A percentile compares a stretch with the other conserved stretches of the same genome.
These are phyloP conservation scores for Annulohypoxylon maeteangense DNA, from an alignment of 495 filamentous ascomycete species.

Conservation along the genomic window DNA sequence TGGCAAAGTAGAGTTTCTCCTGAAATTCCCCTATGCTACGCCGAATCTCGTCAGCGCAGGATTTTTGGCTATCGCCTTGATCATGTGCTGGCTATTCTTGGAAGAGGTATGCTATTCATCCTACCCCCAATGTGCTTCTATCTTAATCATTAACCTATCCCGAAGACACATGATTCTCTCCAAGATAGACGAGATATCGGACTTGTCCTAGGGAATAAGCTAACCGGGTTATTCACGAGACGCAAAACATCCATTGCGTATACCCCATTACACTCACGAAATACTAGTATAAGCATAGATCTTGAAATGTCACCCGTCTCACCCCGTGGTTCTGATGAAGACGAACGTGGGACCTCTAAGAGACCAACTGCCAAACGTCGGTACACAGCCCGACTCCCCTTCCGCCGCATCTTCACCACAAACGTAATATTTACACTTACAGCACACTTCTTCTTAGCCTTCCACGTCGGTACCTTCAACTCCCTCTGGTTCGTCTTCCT, in stretches of 20 bases:
- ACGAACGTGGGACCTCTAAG: slow-evolving; percentile 1
- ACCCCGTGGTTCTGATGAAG: slow-evolving; percentile 30
- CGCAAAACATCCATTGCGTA: slow-evolving; percentile 38
- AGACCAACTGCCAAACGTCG: slow-evolving; percentile 31
- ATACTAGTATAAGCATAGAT: slow-evolving; percentile 37
- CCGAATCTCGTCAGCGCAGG: slow-evolving; percentile 79
- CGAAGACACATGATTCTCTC: slow-evolving; percentile 62
- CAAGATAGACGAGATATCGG: slow-evolving; percentile 62
- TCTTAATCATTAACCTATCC: slow-evolving; percentile 16
- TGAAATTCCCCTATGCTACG: slow-evolving; percentile 75
- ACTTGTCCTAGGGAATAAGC: slow-evolving; percentile 49
- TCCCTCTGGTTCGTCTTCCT: slow-evolving; percentile 88
- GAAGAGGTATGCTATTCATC: slow-evolving; percentile 67
- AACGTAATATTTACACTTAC: slow-evolving; percentile 75
- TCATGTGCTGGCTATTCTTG: slow-evolving; percentile 69
- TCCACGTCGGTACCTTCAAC: slow-evolving; percentile 85
- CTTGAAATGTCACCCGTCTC: slow-evolving; percentile 48
- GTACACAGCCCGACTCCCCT: slow-evolving; percentile 65
- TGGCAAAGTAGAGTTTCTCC: slow-evolving; percentile 74
- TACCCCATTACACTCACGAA: slow-evolving; percentile 38
- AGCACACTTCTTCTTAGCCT: slow-evolving; percentile 75
- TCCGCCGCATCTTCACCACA: slow-evolving; percentile 80
- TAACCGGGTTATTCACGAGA: slow-evolving; percentile 37
- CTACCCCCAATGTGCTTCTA: neutral
- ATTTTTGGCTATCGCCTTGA: slow-evolving; percentile 67